Percentiles rank a stretch among this genome's conserved stretches.
phyloP scores from a whole-genome alignment of 768 basidiomycete genomes.

The Multifurca ochricompacta region DNA sequence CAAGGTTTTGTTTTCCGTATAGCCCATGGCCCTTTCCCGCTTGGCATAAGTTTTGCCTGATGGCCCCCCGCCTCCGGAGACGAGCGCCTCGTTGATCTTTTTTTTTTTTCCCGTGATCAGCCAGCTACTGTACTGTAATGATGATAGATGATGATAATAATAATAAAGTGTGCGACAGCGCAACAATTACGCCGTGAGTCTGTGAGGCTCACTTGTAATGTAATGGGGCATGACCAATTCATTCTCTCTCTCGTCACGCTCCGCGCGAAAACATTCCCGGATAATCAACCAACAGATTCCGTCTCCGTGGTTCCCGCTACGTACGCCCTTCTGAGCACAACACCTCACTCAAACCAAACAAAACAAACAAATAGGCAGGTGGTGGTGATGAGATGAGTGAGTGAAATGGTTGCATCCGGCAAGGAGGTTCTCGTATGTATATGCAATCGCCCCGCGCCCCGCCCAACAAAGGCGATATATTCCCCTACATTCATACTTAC shows the following conservation, averaged over 20 bases:
- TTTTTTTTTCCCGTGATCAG: slow-evolving; percentile 7
- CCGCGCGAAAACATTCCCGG: slow-evolving; percentile 8
- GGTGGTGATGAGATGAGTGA: too few relatives aligned
- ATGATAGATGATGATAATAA: too few relatives aligned
- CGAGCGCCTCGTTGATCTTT: background rate
- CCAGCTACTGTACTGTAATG: too few relatives aligned
- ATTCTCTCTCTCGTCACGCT: background rate
- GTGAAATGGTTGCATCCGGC: slow-evolving; percentile 1
- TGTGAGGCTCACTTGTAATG: background rate
- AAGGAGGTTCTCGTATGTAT: background rate
- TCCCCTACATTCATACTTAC: background rate
- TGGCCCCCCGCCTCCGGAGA: background rate
- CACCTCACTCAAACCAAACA: background rate
- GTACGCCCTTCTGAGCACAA: slow-evolving; percentile 1
- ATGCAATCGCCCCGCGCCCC: too few relatives aligned
- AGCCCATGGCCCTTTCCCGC: background rate
- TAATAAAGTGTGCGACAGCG: background rate
- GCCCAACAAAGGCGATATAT: background rate
- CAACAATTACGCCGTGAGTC: slow-evolving; percentile 10
- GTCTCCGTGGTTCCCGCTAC: slow-evolving; percentile 17
- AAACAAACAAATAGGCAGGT: background rate
- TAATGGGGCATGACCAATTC: slow-evolving; percentile 1
- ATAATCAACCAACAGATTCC: slow-evolving; percentile 11
- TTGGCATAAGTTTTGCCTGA: background rate
- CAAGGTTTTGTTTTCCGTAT: slow-evolving; percentile 3